A percentile compares a stretch with the other conserved stretches of the same genome.
Conservation (phyloP, 345 rosid genomes). For the Anacardium occidentale region DNA sequence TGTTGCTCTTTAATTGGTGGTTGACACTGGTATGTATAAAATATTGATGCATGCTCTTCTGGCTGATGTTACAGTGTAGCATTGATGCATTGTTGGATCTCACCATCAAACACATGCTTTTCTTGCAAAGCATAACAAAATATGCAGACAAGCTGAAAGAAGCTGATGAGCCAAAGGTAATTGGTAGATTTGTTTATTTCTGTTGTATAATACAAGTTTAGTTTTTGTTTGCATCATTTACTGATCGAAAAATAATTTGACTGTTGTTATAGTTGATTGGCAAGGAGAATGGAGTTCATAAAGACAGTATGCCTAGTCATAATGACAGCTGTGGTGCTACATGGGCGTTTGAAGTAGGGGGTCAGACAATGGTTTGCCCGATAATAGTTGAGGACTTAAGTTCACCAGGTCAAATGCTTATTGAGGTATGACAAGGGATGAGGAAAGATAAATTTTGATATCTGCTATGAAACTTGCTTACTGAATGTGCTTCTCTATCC, state of each 20-base stretch:
- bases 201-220: neutral
- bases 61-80: conserved; percentile 60
- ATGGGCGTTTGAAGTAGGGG: conserved; percentile 90
- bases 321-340: conserved; percentile 48
- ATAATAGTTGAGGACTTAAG: conserved; percentile 78
- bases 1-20: neutral
- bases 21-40: neutral
- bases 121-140: conserved; percentile 83
- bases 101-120: conserved; percentile 81
- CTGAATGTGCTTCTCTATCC: neutral
- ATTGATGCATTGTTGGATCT: conserved; percentile 79
- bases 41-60: conserved; percentile 15
- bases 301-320: conserved; percentile 24
- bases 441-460: neutral
- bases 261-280: conserved; percentile 36
- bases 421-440: conserved; percentile 51
- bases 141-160: conserved; percentile 75
- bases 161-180: conserved; percentile 67
- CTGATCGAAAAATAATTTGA: conserved; percentile 19
- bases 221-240: conserved; percentile 9
- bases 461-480: neutral
- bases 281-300: conserved; percentile 33
- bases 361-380: conserved; percentile 65
- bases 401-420: conserved; percentile 72
- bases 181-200: conserved; percentile 10